Conservation (phyloP, 768 basidiomycete species). For the Pisolithus albus region DNA sequence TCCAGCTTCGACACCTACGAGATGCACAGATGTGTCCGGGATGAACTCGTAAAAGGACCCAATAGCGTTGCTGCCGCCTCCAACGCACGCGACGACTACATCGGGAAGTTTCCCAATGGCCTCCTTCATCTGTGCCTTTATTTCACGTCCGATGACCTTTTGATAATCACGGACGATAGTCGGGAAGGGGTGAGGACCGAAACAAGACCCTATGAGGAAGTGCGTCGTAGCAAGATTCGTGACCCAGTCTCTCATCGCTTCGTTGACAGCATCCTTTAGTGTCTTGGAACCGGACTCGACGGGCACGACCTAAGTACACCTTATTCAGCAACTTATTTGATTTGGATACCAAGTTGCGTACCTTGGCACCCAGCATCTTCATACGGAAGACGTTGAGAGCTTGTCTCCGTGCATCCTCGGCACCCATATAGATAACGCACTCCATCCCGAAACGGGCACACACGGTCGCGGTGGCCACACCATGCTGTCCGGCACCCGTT, state of each 20-base stretch:
- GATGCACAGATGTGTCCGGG: constrained; percentile 71
- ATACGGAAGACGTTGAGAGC: constrained; percentile 98
- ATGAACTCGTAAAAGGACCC: constrained; percentile 98
- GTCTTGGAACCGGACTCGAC: constrained; percentile 92
- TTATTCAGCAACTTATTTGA: not conserved
- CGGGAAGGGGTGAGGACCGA: constrained; percentile 98
- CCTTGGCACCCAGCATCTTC: constrained; percentile 93
- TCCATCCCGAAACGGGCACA: constrained; percentile 95
- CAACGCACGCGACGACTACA: constrained; percentile 93
- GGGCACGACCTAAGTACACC: constrained; percentile 66
- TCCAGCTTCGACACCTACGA: constrained; percentile 95
- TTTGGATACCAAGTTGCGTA: constrained; percentile 17
- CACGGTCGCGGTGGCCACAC: constrained; percentile 97
- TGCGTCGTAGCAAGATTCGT: constrained; percentile 91
- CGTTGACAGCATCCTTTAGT: constrained; percentile 97
- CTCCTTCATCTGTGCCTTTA: constrained; percentile 80
- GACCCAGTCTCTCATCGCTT: constrained; percentile 98
- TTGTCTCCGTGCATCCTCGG: constrained; percentile 93
- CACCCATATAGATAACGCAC: constrained; percentile 97
- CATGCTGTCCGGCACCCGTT: constrained; percentile 98
- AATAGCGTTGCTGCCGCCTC: constrained; percentile 96
- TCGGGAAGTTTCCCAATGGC: constrained; percentile 83
- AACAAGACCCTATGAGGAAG: constrained; percentile 94
- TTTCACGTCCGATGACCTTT: constrained; percentile 89
- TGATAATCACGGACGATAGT: constrained; percentile 99